phyloP scores from a whole-genome alignment of 129 eudicot species.

The Pittosporum tobira region DNA sequence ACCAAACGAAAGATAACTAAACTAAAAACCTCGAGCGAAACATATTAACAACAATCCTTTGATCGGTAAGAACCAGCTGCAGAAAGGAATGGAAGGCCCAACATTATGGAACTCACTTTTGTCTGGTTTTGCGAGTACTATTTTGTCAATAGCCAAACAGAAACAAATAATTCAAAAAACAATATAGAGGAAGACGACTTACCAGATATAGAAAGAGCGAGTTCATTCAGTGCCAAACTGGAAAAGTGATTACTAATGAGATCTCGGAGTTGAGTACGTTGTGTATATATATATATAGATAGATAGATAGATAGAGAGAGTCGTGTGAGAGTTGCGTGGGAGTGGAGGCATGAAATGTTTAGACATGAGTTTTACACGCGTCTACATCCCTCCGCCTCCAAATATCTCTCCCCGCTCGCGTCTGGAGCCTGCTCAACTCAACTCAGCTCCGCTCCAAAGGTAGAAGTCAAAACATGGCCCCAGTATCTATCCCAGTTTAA shows the following conservation, averaged over 20 bases:
- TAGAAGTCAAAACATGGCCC: too few species aligned
- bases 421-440: too few species aligned
- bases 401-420: conserved; percentile 14
- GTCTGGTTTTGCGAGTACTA: too few species aligned
- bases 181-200: not conserved
- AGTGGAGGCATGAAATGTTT: conserved; percentile 29
- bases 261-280: conserved; percentile 7
- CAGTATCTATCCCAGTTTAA: too few species aligned
- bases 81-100: too few species aligned
- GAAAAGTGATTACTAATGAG: not conserved
- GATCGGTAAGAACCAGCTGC: too few species aligned
- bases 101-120: too few species aligned
- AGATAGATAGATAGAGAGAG: not conserved
- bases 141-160: not conserved
- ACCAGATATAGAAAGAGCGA: not conserved
- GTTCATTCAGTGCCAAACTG: conserved; percentile 6
- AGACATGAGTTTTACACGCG: conserved; percentile 57
- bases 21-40: too few species aligned
- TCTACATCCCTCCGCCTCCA: conserved; percentile 27
- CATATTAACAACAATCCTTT: too few species aligned
- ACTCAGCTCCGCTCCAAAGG: too few species aligned
- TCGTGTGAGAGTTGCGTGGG: conserved; percentile 62
- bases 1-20: too few species aligned
- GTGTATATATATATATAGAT: not conserved
- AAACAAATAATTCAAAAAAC: not conserved